Base-by-base conservation (phyloP, 83 land plant species). In the Larix sibirica region DNA sequence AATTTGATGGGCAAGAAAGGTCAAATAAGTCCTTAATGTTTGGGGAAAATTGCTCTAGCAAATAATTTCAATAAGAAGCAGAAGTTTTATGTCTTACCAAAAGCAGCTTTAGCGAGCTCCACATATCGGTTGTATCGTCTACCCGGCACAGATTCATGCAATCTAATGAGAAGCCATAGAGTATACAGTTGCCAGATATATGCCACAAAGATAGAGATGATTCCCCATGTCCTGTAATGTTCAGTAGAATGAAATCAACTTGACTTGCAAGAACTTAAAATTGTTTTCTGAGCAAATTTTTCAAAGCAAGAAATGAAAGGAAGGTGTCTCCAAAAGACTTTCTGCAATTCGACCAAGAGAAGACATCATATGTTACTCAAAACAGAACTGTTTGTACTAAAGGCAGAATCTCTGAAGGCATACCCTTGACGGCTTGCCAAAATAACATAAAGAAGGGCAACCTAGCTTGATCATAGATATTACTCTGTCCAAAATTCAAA, bases 111-210 rank as follows among this genome's bases (percentile, higher is more conserved):
- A 2, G 89, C 88, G 0, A 97, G 90, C 12, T 92, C 87, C 24
- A 90, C 50, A 74, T 95, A 97, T 75, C 96, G 66, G 82, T 89
- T 86, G 84, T 90, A 90, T 0, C 99, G 92, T 38, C 82, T 83
- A 1, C 99, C 98, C 3, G 96, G 91, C 50, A 88, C 91, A 6
- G 94, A 86, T 89, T 97, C 99, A 81, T 97, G 99, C 10, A 97
- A 90, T 83, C 89, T 88, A 1, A 90, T 89, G 10, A 96, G 87
- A 9, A 94, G 64, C 89, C 93, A 93, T 5, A 89, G 74, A 2
- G 99, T 96, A 86, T 96, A 96, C 59, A 94, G 92, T 84, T 96
- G 99, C 99, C 99, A 96, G 17, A 91, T 75, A 82, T 90, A 96
- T 9, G 94, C 95, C 31, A 84, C 16, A 2, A 90, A 38, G 82